Percentiles rank a stretch among this genome's conserved stretches.
Evolutionary conservation across 768 basidiomycete genomes (phyloP).

Genomic region (Coprinopsis cinerea): DNA sequence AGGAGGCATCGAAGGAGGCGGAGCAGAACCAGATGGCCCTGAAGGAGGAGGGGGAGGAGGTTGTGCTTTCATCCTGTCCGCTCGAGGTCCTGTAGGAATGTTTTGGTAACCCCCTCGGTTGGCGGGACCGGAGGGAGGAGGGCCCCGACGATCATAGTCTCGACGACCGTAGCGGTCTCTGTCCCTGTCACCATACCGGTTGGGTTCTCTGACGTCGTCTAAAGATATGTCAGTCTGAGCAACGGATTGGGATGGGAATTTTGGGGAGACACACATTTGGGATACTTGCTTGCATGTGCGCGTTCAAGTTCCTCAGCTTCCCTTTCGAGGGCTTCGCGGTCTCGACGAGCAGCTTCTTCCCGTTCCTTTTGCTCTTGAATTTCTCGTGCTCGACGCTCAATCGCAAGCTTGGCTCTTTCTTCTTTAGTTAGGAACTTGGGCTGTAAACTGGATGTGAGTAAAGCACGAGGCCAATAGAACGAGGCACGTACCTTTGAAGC

Average conservation of each 20-base stretch:
- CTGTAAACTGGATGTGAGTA: conserved; percentile 33
- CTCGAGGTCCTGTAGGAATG: conserved; percentile 81
- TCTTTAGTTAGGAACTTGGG: conserved; percentile 94
- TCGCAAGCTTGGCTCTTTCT: conserved; percentile 83
- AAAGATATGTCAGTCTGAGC: conserved; percentile 13
- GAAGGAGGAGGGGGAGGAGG: conserved; percentile 24
- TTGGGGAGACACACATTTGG: conserved; percentile 30
- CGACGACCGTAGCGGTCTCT: conserved; percentile 33
- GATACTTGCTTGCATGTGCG: conserved; percentile 32
- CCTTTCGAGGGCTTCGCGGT: conserved; percentile 69
- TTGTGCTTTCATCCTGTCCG: conserved; percentile 51
- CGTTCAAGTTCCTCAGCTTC: conserved; percentile 65
- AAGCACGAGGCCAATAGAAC: neutral
- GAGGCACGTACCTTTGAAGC: conserved; percentile 66
- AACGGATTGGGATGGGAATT: conserved; percentile 12
- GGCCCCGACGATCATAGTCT: conserved; percentile 32
- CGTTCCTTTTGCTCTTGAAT: conserved; percentile 65
- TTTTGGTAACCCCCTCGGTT: conserved; percentile 50
- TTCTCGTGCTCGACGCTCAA: conserved; percentile 81
- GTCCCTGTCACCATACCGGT: conserved; percentile 43
- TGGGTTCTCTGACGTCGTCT: conserved; percentile 52
- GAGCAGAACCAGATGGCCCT: conserved; percentile 16
- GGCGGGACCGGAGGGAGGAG: conserved; percentile 24
- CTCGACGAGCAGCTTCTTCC: conserved; percentile 52
- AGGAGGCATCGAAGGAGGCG: conserved; percentile 44